Evolutionary conservation across 2,329 filamentous ascomycete genomes (phyloP), one percentile per base, ranked within the genome.

Genomic region (Knufia fluminis): DNA sequence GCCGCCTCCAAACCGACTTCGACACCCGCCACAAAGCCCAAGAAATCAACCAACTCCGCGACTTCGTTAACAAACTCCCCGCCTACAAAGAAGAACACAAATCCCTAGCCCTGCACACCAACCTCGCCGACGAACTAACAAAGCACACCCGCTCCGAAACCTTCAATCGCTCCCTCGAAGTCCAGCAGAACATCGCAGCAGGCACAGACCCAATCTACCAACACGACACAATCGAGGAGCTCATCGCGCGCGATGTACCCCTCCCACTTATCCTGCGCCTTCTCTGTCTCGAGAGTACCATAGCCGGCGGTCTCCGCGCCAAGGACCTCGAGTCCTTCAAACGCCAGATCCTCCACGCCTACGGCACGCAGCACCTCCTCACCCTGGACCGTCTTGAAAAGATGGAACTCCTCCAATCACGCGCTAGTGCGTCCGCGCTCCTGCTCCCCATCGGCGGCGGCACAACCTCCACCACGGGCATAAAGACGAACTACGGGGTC

Each of bases 181-280:
- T 97, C 3, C 92, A 98, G 64, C 92, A 98, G 64, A 96, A 94
- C 62, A 78, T 97, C 39, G 90, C 89, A 20, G 90, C 90, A 0
- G 91, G 91, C 26, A 82, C 86, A 8, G 92, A 97, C 64, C 86
- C 91, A 4, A 86, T 82, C 10, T 86, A 85, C 20, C 89, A 97
- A 62, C 87, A 95, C 60, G 88, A 95, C 46, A 80, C 80, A 2
- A 90, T 98, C 46, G 90, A 94, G 65, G 92, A 98, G 65, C 76
- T 98, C n/a, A 94, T 98, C 57, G 83, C 89, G 10, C 84, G 90
- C 53, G 85, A 90, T 59, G 81, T 86, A 0, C 85, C 91, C 0
- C 68, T 98, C 2, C 73, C 80, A n/a, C 84, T 86, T 42, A 80
- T 96, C 4, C 75, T 98, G 10, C 81, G 92, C 17, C 72, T 97